phyloP scores from a whole-genome alignment of 495 filamentous ascomycete species.

The Neurospora hispaniola region DNA sequence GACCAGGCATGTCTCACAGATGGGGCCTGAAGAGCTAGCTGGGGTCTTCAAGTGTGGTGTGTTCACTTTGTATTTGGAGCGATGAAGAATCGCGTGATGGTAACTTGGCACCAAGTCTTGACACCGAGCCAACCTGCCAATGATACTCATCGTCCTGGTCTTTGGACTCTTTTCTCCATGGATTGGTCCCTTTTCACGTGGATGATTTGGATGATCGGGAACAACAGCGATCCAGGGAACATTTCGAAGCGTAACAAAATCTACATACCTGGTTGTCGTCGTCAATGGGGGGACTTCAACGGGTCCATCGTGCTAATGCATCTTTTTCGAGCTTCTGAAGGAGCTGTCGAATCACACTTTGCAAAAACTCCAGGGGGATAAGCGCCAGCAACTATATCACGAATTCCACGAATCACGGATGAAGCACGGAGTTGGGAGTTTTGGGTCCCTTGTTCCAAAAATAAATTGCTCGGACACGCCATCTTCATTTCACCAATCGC shows the following conservation, averaged over 20 bases:
- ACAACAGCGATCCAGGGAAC: not conserved
- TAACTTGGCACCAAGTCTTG: not conserved
- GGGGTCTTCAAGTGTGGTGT: not conserved
- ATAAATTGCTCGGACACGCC: slow-evolving; percentile 25
- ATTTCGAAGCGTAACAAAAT: not conserved
- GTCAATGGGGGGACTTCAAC: not conserved
- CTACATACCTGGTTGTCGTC: not conserved
- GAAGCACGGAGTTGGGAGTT: slow-evolving; percentile 1
- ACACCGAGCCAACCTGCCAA: not conserved
- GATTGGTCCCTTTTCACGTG: not conserved
- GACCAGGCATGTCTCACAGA: not conserved
- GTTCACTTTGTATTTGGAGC: not conserved
- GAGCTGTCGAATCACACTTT: slow-evolving; percentile 21
- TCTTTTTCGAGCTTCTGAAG: not conserved
- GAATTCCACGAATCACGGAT: slow-evolving; percentile 14
- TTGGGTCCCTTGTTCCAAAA: slow-evolving; percentile 20
- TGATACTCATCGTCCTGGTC: not conserved
- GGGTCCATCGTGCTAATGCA: slow-evolving; percentile 9
- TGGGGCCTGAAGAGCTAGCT: not conserved
- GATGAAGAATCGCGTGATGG: not conserved
- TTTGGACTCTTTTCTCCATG: not conserved
- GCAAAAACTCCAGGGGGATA: slow-evolving; percentile 16
- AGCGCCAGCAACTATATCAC: slow-evolving; percentile 28
- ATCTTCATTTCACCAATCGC: not conserved
- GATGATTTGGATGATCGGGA: not conserved